Base-by-base conservation (phyloP, 805 yeast species). In the Priceomyces castillae region DNA sequence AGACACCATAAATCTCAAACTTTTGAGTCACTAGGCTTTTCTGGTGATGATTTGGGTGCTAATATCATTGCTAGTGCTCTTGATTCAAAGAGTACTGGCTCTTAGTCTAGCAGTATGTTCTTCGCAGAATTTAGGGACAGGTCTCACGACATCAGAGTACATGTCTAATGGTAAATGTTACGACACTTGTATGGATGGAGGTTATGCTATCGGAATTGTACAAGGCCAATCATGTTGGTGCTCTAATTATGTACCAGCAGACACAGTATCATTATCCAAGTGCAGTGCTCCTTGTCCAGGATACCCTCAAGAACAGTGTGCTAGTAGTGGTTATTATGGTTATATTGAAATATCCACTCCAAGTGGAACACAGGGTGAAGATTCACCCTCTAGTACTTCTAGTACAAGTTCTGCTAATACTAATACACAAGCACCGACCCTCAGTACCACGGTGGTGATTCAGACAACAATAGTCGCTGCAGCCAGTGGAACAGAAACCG, bases 221-320 rank as follows among this genome's bases (percentile, higher is more conserved):
- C 80, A 68, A 49, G 70, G 67, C n/a, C 47, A 62, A 30, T 30
- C 64, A 37, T 82, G 89, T 58, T 83, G 84, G 83, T 82, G 89
- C 56, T 71, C 86, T 4, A 71, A 81, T 52, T 48, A 53, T 7
- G 59, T 72, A 16, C 87, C 88, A 0, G 65, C 54, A 1, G 50
- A 57, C 14, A 67, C 81, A 0, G 66, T 65, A 0, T 48, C 53
- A 22, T 31, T 65, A 9, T 42, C 56, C n/a, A 47, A 62, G 22
- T 77, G 81, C 57, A 48, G 52, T 18, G 42, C 42, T 3, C 48
- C 55, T 1, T 77, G 81, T 57, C 80, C 80, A 3, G 79, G 80
- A 1, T 74, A 52, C 45, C 61, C 64, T 3, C 49, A 46, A 37
- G 79, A 76, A 39, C 39, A 50, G 20, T 77, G 81, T 55, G 81